phyloP scores from a whole-genome alignment of 1,284 basidiomycete species.

The Mycena citricolor region DNA sequence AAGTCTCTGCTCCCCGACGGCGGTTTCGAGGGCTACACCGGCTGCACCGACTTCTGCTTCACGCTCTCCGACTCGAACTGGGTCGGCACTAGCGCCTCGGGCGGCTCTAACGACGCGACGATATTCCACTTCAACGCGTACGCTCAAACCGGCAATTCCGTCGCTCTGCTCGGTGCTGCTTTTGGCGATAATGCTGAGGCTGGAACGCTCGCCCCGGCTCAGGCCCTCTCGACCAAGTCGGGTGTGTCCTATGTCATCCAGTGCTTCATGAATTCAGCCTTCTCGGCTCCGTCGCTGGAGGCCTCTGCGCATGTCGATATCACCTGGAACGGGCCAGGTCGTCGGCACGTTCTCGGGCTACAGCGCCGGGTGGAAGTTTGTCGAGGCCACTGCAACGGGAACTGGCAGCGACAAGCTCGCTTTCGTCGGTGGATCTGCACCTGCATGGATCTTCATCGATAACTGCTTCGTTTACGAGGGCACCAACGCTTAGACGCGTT shows the following conservation, averaged over 20 bases:
- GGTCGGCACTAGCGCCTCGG: conserved; percentile 26
- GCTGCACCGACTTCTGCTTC: conserved; percentile 30
- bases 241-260: conserved; percentile 27
- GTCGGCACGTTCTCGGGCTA: conserved; percentile 23
- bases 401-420: conserved; percentile 27
- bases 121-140: conserved; percentile 30
- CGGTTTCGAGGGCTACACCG: conserved; percentile 30
- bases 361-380: neutral
- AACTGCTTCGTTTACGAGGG: conserved; percentile 25
- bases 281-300: conserved; percentile 23
- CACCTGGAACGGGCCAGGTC: conserved; percentile 28
- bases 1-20: conserved; percentile 26
- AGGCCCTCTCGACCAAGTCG: conserved; percentile 23
- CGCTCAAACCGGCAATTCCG: conserved; percentile 27
- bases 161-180: conserved; percentile 29
- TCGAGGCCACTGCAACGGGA: conserved; percentile 19
- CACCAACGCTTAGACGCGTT: no score
- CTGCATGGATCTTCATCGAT: conserved; percentile 35
- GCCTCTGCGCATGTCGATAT: conserved; percentile 26
- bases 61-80: conserved; percentile 25
- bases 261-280: conserved; percentile 29
- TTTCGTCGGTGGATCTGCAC: conserved; percentile 30
- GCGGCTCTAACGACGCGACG: conserved; percentile 29
- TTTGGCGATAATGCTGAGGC: conserved; percentile 24
- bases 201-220: conserved; percentile 25